Percentiles rank a stretch among this genome's conserved stretches.
Evolutionary conservation across 352 stramenopile genomes (phyloP).

Genomic region (Phytopythium ostracodes): DNA sequence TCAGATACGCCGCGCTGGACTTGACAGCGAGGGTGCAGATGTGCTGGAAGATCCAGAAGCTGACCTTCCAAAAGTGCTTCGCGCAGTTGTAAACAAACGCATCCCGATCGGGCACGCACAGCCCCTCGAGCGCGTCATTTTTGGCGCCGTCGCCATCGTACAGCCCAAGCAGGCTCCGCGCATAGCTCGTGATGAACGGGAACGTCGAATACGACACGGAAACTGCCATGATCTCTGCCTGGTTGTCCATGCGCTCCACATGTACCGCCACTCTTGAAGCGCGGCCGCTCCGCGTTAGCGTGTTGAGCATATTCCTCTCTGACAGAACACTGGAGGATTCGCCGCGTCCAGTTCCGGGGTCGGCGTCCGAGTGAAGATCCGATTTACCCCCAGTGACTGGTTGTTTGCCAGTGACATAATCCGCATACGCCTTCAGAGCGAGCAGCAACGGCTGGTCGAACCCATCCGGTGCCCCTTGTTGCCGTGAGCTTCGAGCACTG

Average conservation of each 20-base stretch:
- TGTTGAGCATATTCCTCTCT: constrained; percentile 60
- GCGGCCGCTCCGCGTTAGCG: constrained; percentile 58
- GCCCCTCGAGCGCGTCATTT: constrained; percentile 48
- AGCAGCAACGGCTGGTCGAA: constrained; percentile 60
- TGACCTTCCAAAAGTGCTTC: constrained; percentile 73
- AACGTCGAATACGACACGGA: constrained; percentile 82
- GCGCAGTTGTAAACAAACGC: constrained; percentile 65
- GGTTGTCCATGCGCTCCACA: constrained; percentile 65
- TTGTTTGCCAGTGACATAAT: constrained; percentile 56
- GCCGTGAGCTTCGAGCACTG: constrained; percentile 17
- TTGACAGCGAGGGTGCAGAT: constrained; percentile 73
- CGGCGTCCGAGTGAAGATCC: constrained; percentile 22
- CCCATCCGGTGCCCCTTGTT: constrained; percentile 25
- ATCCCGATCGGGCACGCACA: constrained; percentile 51
- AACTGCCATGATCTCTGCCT: constrained; percentile 65
- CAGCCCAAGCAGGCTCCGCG: constrained; percentile 61
- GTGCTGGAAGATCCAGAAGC: constrained; percentile 75
- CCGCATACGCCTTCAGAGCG: constrained; percentile 61
- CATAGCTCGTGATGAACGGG: constrained; percentile 83
- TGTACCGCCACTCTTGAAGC: constrained; percentile 51
- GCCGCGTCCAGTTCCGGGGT: constrained; percentile 15
- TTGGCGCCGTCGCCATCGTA: constrained; percentile 67
- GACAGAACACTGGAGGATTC: constrained; percentile 12
- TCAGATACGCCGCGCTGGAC: constrained; percentile 74
- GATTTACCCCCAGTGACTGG: constrained; percentile 12